Evolutionary conservation across 2,329 filamentous ascomycete genomes (phyloP), one percentile per base, ranked within the genome.

Genomic region (Penicillium sp.): DNA sequence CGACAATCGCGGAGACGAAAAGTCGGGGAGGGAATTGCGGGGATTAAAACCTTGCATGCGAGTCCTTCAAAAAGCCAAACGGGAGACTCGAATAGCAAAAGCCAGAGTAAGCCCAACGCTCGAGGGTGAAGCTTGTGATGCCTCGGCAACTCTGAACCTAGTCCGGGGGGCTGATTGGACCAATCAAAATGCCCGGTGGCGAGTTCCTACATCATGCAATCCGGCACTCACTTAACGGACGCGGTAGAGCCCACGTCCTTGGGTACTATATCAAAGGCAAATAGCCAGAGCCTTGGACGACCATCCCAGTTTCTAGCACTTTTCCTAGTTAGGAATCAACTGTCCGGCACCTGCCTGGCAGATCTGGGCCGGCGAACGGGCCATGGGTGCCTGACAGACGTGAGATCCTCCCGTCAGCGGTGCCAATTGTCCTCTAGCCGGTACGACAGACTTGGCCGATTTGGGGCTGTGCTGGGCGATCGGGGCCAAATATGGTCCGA

Each of bases 61-160:
- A 18, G 16, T 20, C n/a, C 7, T 36, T 36, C 33, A 11, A 20
- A 36, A 11, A 11, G 3, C 4, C 16, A 16, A 36, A 36, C 8
- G 18, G 16, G 33, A 18, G 33, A 20, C 4, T 36, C 16, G 33
- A 16, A 20, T 20, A 1, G 16, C 16, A 16, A 2, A 36, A 36
- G 33, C 33, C 33, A 20, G 27, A 30, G 27, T 30, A 30, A 30
- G 27, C 27, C 9, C 27, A 30, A 11, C 2, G 27, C 10, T 27
- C 27, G 27, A 6, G 7, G 25, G 27, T 28, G 27, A 10, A 28
- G 46, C 57, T 55, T 55, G 57, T 60, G 57, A 60, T 60, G 48
- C 57, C 57, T 54, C 50, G 57, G 57, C 11, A 59, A 47, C 38
- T 59, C 27, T 35, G 20, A 53, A 38, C 9, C 10, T 9, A 10